phyloP scores from a whole-genome alignment of 495 filamentous ascomycete species.

The Xylaria palmicola region DNA sequence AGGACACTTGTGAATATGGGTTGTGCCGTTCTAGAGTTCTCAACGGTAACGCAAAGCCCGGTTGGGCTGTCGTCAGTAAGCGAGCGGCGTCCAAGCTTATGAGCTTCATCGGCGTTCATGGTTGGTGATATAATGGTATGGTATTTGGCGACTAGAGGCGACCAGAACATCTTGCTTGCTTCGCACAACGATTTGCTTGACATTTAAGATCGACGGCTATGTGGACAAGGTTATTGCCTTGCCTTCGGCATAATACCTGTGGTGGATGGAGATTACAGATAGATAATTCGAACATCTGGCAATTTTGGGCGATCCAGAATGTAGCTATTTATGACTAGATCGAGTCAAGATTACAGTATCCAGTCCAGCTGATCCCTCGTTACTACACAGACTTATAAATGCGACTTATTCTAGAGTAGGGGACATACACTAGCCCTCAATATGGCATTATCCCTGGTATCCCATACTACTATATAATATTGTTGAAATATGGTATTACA shows the following conservation, averaged over 20 bases:
- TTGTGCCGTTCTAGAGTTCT: conserved; percentile 38
- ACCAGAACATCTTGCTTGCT: conserved; percentile 28
- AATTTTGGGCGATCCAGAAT: conserved; percentile 33
- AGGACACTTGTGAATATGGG: conserved; percentile 39
- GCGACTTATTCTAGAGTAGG: too few relatives aligned
- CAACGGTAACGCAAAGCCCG: conserved; percentile 28
- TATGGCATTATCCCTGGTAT: too few relatives aligned
- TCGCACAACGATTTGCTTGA: conserved; percentile 26
- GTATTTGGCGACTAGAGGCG: conserved; percentile 2
- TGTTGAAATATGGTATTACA: too few relatives aligned
- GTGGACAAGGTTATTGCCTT: conserved; percentile 27
- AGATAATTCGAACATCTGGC: conserved; percentile 29
- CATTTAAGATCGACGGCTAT: conserved; percentile 20
- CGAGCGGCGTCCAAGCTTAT: conserved; percentile 9
- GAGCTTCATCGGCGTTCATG: conserved; percentile 17
- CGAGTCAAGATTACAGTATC: not conserved
- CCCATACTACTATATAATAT: too few relatives aligned
- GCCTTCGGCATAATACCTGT: conserved; percentile 30
- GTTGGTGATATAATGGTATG: conserved; percentile 13
- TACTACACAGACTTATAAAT: not conserved
- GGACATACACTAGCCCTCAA: too few relatives aligned
- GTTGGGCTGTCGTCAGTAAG: conserved; percentile 6
- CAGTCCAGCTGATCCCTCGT: not conserved
- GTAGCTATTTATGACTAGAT: conserved; percentile 19
- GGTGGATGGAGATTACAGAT: conserved; percentile 25